A percentile compares a stretch with the other conserved stretches of the same genome.
Evolutionary conservation across 371 early-diverging fungal genomes (phyloP).

Genomic region (Coemansia sp.): DNA sequence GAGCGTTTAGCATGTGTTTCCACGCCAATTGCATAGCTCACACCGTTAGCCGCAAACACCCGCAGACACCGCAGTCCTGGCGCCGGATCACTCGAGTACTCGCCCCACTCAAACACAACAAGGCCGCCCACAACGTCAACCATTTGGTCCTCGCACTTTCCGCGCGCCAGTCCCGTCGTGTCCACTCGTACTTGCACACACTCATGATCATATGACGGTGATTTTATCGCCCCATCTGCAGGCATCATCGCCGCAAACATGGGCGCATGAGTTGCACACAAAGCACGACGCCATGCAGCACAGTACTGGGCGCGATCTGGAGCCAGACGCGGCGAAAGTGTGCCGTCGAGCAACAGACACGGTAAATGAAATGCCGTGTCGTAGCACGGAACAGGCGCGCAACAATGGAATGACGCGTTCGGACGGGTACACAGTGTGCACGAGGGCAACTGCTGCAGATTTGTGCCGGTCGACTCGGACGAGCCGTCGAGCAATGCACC

Average conservation of each 20-base stretch:
- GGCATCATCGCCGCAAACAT: conserved; percentile 44
- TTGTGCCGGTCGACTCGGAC: background rate
- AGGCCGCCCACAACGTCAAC: conserved; percentile 14
- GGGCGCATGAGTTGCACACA: conserved; percentile 41
- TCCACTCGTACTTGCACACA: conserved; percentile 20
- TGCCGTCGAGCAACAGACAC: conserved; percentile 33
- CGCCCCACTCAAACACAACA: conserved; percentile 25
- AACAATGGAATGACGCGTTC: conserved; percentile 45
- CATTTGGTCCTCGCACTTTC: background rate
- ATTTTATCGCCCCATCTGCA: conserved; percentile 13
- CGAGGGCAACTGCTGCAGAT: background rate
- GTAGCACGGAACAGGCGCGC: conserved; percentile 41
- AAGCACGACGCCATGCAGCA: conserved; percentile 43
- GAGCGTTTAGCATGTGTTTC: too few species aligned
- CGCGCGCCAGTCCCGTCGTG: background rate
- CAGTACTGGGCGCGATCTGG: conserved; percentile 28
- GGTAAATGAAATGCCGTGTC: conserved; percentile 45
- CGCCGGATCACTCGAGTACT: background rate
- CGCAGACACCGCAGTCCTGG: conserved; percentile 17
- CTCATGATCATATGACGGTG: conserved; percentile 9
- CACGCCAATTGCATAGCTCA: background rate
- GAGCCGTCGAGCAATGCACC: conserved; percentile 14
- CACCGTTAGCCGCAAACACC: background rate
- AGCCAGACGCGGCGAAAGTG: conserved; percentile 5
- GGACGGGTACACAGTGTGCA: conserved; percentile 34